phyloP scores from a whole-genome alignment of 2,329 filamentous ascomycete species.

The Dendrostoma leiphaemia region DNA sequence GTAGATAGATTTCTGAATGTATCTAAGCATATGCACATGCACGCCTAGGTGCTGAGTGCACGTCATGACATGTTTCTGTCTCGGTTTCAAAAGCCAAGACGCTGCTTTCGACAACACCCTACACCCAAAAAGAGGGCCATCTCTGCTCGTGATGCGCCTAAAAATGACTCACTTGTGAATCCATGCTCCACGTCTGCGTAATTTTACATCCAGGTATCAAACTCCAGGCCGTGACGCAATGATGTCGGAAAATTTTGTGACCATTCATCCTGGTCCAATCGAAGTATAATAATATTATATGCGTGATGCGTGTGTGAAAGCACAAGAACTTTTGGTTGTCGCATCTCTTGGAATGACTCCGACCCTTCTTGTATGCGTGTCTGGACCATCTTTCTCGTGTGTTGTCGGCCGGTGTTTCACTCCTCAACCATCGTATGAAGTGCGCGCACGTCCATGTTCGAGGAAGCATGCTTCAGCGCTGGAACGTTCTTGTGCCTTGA shows the following conservation, averaged over 20 bases:
- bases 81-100: background rate
- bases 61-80: background rate
- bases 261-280: background rate
- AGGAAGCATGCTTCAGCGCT: slow-evolving; percentile 13
- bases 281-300: background rate
- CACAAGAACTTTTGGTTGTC: background rate
- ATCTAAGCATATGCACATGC: too few species aligned
- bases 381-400: too few species aligned
- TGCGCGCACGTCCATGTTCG: slow-evolving; percentile 8
- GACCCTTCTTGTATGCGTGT: too few species aligned
- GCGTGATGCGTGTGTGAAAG: background rate
- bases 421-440: slow-evolving; percentile 16
- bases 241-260: too few species aligned
- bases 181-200: background rate
- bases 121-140: background rate
- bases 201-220: background rate
- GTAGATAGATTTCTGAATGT: too few species aligned
- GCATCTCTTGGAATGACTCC: too few species aligned
- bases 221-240: too few species aligned
- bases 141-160: slow-evolving; percentile 2
- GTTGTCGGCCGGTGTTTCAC: background rate
- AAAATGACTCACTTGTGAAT: background rate
- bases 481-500: slow-evolving; percentile 6
- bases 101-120: background rate
- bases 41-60: background rate